A percentile compares a stretch with the other conserved stretches of the same genome.
Evolutionary conservation across 2,329 filamentous ascomycete species (phyloP).

Genomic region (Alternaria triticina): DNA sequence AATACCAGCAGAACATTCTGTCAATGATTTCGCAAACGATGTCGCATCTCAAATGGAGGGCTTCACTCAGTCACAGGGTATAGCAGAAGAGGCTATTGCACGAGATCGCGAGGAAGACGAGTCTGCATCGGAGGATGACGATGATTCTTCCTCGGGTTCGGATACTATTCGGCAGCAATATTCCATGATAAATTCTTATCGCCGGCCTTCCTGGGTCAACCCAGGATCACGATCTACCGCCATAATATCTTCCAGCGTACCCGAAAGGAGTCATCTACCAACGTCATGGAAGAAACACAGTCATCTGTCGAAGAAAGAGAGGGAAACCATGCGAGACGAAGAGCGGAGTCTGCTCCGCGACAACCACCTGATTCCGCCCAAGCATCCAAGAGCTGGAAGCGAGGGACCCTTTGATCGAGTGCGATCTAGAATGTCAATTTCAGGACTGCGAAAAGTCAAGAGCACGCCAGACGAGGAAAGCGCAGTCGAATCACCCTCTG

Average conservation of each 20-base stretch:
- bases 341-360: constrained; percentile 65
- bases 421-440: constrained; percentile 36
- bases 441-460: constrained; percentile 35
- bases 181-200: constrained; percentile 70
- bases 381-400: constrained; percentile 52
- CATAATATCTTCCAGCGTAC: constrained; percentile 65
- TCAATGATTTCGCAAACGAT: constrained; percentile 28
- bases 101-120: constrained; percentile 45
- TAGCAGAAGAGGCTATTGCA: constrained; percentile 49
- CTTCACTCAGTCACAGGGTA: constrained; percentile 37
- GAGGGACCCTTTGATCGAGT: constrained; percentile 36
- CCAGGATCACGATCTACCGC: constrained; percentile 74
- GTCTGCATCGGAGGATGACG: constrained; percentile 64
- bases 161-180: constrained; percentile 55
- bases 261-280: constrained; percentile 39
- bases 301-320: constrained; percentile 59
- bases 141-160: constrained; percentile 55
- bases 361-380: constrained; percentile 64
- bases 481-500: constrained; percentile 37
- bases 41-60: constrained; percentile 40
- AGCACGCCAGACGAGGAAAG: constrained; percentile 44
- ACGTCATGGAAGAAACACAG: constrained; percentile 45
- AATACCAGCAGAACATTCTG: constrained; percentile 10
- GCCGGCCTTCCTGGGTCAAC: constrained; percentile 77
- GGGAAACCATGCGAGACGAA: constrained; percentile 61